These are phyloP conservation scores for Fonsecaea erecta DNA, from an alignment of 2,329 filamentous ascomycete species.

Conservation along the genomic window DNA sequence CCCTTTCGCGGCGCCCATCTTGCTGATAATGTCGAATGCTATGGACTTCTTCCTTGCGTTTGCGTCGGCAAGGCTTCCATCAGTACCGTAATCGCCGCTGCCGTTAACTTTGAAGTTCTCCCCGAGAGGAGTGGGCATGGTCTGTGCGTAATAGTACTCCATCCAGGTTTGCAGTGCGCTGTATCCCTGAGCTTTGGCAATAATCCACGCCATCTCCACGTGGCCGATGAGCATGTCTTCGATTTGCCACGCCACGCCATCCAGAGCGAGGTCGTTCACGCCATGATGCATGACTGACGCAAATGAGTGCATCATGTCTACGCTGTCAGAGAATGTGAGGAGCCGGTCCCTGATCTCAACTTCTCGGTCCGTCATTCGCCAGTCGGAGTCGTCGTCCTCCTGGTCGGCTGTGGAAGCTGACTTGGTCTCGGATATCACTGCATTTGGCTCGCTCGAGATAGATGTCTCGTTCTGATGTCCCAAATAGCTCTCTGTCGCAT, in stretches of 20 bases:
- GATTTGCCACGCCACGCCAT: constrained; percentile 25
- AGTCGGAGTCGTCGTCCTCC: background rate
- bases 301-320: constrained; percentile 16
- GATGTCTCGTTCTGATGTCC: background rate
- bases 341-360: constrained; percentile 21
- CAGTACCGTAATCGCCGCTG: constrained; percentile 3
- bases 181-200: constrained; percentile 29
- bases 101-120: constrained; percentile 10
- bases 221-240: constrained; percentile 27
- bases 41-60: background rate
- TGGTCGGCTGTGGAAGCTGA: background rate
- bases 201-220: constrained; percentile 25
- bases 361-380: constrained; percentile 16
- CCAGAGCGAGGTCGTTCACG: constrained; percentile 12
- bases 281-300: background rate
- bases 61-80: background rate
- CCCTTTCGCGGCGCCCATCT: background rate
- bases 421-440: background rate
- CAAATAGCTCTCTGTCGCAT: background rate
- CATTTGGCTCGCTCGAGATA: background rate
- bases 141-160: constrained; percentile 15
- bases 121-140: constrained; percentile 2
- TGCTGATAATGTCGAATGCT: constrained; percentile 2
- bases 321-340: constrained; percentile 19
- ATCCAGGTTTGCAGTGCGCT: constrained; percentile 29